These are phyloP conservation scores for Diatrype stigma DNA, from an alignment of 2,329 filamentous ascomycete genomes.

Conservation along the genomic window DNA sequence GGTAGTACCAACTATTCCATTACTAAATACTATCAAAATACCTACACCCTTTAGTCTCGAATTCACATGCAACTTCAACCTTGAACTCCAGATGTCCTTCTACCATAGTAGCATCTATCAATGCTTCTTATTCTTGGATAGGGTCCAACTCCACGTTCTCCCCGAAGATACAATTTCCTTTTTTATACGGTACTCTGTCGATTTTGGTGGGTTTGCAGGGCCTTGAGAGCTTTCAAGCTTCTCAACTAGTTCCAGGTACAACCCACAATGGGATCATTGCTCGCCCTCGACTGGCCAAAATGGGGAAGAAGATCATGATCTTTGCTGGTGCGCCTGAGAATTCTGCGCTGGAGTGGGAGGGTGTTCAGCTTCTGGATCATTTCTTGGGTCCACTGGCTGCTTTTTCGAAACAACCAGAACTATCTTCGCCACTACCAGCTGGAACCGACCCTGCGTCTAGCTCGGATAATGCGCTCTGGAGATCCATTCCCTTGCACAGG, in stretches of 20 bases:
- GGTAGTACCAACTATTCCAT: too few species aligned
- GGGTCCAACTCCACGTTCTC: too few species aligned
- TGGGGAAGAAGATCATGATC: conserved; percentile 24
- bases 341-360: conserved; percentile 19
- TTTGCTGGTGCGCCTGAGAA: conserved; percentile 24
- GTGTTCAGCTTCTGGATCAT: conserved; percentile 39
- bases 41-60: too few species aligned
- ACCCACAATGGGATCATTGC: conserved; percentile 3
- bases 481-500: conserved; percentile 46
- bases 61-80: too few species aligned
- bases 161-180: too few species aligned
- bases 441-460: conserved; percentile 13
- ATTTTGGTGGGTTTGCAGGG: too few species aligned
- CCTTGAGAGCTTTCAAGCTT: neutral
- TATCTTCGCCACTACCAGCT: conserved; percentile 4
- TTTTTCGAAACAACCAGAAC: conserved; percentile 12
- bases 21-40: too few species aligned
- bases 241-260: neutral
- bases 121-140: too few species aligned
- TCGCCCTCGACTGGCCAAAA: conserved; percentile 10
- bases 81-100: too few species aligned
- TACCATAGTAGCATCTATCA: too few species aligned
- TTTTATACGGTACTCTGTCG: too few species aligned
- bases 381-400: conserved; percentile 37
- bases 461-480: conserved; percentile 42